phyloP scores from a whole-genome alignment of 306 rosid genomes.

The Acacia melanoxylon region DNA sequence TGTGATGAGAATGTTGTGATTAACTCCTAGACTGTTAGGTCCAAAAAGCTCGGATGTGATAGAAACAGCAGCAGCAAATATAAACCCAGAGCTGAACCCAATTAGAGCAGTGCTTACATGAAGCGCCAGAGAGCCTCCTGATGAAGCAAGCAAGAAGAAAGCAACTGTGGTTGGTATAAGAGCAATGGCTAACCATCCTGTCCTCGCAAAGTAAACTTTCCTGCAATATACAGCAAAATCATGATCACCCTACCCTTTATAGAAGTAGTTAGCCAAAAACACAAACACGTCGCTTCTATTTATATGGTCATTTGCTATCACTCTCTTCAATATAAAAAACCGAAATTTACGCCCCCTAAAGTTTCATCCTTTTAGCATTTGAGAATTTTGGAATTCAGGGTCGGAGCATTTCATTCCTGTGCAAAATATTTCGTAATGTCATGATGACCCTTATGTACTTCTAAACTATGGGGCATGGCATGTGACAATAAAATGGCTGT shows the following conservation, averaged over 20 bases:
- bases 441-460: not conserved
- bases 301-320: not conserved
- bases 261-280: not conserved
- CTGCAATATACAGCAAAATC: conserved; percentile 45
- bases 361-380: not conserved
- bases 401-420: not conserved
- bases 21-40: conserved; percentile 75
- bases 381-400: not conserved
- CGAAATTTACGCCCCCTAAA: not conserved
- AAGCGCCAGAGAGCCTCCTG: conserved; percentile 47
- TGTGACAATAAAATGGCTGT: not conserved
- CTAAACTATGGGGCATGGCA: not conserved
- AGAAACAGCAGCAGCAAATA: conserved; percentile 93
- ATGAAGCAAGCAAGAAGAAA: conserved; percentile 69
- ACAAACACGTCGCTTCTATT: not conserved
- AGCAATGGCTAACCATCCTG: conserved; percentile 85
- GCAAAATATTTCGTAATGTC: not conserved
- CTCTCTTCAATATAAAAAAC: not conserved
- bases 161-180: conserved; percentile 92
- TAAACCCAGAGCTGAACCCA: conserved; percentile 92
- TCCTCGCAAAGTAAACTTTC: conserved; percentile 88
- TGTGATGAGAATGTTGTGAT: conserved; percentile 90
- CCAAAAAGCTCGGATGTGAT: conserved; percentile 93
- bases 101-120: conserved; percentile 74
- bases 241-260: not conserved